Base-by-base conservation (phyloP, 2,329 filamentous ascomycete species). In the Calonectria pauciramosa region DNA sequence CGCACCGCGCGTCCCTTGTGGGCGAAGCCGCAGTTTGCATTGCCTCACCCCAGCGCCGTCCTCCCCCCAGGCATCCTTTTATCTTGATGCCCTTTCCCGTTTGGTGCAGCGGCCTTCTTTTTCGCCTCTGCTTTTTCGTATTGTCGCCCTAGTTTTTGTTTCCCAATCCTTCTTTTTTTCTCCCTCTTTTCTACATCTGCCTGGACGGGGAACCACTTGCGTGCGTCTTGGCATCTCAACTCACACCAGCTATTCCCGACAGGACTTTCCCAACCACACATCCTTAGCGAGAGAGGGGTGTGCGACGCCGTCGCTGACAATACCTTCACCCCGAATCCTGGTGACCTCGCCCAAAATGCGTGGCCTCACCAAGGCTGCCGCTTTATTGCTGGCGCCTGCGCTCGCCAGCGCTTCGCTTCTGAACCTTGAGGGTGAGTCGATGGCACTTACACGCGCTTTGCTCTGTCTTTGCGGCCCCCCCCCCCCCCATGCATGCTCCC, bases 291-390 rank as follows among this genome's bases (percentile, higher is more conserved):
- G 36, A 41, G 56, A 54, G 60, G 56, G 64, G 38, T 54, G 51
- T 49, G 38, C 60, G 38, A 41, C 32, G 6, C 14, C 56, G 36
- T 63, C 67, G 56, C 36, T n/a, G 51, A 71, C 26, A 66, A 28
- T 63, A 59, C 30, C 44, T 49, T 63, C 64, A 44, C 30, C 38
- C 66, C 49, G 47, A 54, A 52, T 41, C 2, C 60, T 70, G 63
- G 71, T 47, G 49, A 65, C 68, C 72, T 74, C 70, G 67, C 72
- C 64, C 71, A 77, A 66, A 38, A 83, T 83, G 82, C 81, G 80
- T 73, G 78, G 81, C 79, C 76, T 82, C 56, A 69, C 71, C 70
- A 76, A 81, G 80, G 80, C 81, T 79, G 80, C 80, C 32, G 80
- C 76, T 54, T 69, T 80, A 32, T 52, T 82, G 78, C 77, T 82